Percentiles rank a stretch among this genome's conserved stretches.
Conservation (phyloP, 345 rosid genomes). For the Populus pruinosa region DNA sequence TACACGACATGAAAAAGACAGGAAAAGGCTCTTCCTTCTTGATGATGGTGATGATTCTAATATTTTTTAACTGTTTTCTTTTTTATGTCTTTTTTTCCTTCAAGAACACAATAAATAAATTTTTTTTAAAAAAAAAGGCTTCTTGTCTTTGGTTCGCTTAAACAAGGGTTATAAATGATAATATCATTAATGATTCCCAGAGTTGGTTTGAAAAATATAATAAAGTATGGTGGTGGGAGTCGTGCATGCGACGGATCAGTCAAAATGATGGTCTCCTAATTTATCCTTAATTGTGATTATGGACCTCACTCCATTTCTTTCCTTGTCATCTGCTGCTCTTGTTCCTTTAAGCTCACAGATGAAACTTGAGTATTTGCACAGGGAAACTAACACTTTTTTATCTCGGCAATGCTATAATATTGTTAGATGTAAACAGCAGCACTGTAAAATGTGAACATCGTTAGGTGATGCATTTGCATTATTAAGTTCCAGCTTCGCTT, state of each 20-base stretch:
- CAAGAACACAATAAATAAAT: background rate
- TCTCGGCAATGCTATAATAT: background rate
- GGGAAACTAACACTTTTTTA: background rate
- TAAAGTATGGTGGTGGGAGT: conserved; percentile 31
- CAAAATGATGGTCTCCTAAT: conserved; percentile 20
- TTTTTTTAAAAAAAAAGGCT: background rate
- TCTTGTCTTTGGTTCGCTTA: conserved; percentile 23
- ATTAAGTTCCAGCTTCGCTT: conserved; percentile 1
- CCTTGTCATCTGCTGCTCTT: background rate
- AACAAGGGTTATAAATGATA: conserved; percentile 21
- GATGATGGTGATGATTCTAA: background rate
- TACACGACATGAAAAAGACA: conserved; percentile 35
- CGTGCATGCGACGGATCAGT: conserved; percentile 50
- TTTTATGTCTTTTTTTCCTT: conserved; percentile 1
- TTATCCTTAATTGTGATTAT: background rate
- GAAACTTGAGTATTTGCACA: background rate
- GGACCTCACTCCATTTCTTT: no score
- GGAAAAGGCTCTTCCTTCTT: conserved; percentile 20
- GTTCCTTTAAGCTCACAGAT: background rate
- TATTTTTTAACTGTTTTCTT: background rate
- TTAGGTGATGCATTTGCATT: background rate
- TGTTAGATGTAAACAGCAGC: background rate
- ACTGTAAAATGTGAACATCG: background rate
- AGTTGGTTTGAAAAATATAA: conserved; percentile 9
- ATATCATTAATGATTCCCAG: background rate